Evolutionary conservation across 2,329 filamentous ascomycete genomes (phyloP).

Genomic region (Pseudocercospora crystallina): DNA sequence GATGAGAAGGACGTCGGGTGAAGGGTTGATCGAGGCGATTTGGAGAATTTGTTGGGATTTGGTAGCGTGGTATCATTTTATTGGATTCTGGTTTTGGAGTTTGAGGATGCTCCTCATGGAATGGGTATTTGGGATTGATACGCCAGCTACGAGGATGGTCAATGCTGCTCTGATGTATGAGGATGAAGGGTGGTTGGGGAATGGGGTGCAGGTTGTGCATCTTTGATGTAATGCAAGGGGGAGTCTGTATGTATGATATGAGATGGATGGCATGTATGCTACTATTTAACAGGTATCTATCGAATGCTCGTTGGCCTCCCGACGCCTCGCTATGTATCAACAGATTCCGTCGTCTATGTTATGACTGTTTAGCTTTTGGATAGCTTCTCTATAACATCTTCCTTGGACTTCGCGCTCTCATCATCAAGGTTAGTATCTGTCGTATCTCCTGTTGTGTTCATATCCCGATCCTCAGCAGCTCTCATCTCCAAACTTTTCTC

Average conservation of each 20-base stretch:
- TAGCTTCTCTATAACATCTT: background rate
- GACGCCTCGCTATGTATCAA: too few species aligned
- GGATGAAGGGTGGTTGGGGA: slow-evolving; percentile 50
- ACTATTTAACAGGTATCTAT: background rate
- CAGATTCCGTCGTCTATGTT: too few species aligned
- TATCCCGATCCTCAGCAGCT: slow-evolving; percentile 25
- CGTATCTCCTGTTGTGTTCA: too few species aligned
- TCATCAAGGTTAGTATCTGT: background rate
- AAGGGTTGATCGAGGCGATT: slow-evolving; percentile 34
- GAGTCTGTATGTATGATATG: too few species aligned
- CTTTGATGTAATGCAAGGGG: too few species aligned
- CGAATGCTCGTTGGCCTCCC: too few species aligned
- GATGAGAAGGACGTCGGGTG: slow-evolving; percentile 39
- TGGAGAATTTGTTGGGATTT: slow-evolving; percentile 37
- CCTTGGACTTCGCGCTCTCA: background rate
- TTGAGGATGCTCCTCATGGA: slow-evolving; percentile 54
- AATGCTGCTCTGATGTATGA: slow-evolving; percentile 60
- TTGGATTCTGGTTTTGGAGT: slow-evolving; percentile 39
- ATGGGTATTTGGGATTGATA: slow-evolving; percentile 45
- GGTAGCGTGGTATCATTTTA: slow-evolving; percentile 53
- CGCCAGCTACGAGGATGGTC: slow-evolving; percentile 51
- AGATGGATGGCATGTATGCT: background rate
- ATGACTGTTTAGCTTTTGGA: too few species aligned
- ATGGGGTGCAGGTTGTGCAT: slow-evolving; percentile 42
- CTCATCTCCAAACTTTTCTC: slow-evolving; percentile 31